Conservation (phyloP, 23 red algal species). For the Agarophyton chilense region DNA sequence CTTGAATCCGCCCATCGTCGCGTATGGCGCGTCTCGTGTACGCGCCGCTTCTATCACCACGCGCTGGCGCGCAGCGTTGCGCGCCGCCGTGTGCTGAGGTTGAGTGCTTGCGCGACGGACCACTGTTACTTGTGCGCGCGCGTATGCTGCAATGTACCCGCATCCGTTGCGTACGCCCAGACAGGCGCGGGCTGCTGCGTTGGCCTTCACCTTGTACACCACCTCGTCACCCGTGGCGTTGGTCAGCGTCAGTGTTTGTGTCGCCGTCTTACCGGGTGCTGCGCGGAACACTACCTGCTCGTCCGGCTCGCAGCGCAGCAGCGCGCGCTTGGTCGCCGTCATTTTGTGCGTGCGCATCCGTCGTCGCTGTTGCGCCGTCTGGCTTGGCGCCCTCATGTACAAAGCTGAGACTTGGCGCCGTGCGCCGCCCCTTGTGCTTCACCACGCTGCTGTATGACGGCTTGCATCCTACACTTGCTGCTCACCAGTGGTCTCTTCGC, state of each 20-base stretch:
- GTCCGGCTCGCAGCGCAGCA: not conserved
- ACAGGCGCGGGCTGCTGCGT: not conserved
- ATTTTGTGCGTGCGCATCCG: too few species aligned
- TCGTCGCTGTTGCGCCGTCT: too few species aligned
- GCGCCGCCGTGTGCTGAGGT: not conserved
- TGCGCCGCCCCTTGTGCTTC: too few species aligned
- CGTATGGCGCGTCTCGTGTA: not conserved
- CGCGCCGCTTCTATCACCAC: not conserved
- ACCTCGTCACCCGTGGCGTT: not conserved
- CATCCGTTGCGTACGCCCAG: not conserved
- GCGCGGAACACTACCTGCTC: not conserved
- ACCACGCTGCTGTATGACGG: too few species aligned
- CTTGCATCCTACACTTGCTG: too few species aligned
- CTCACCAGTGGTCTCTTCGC: too few species aligned
- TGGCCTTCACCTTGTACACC: not conserved
- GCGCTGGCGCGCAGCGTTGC: not conserved
- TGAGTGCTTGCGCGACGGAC: not conserved
- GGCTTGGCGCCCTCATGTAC: too few species aligned
- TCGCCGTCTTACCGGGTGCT: not conserved
- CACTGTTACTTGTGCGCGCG: not conserved
- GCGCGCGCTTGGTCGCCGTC: too few species aligned
- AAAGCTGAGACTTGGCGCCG: too few species aligned
- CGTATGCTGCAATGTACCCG: not conserved
- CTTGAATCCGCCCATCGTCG: not conserved
- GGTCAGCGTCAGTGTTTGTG: not conserved